Evolutionary conservation across 2,329 filamentous ascomycete genomes (phyloP).

Genomic region (Ophiocordyceps camponoti-leonardi): DNA sequence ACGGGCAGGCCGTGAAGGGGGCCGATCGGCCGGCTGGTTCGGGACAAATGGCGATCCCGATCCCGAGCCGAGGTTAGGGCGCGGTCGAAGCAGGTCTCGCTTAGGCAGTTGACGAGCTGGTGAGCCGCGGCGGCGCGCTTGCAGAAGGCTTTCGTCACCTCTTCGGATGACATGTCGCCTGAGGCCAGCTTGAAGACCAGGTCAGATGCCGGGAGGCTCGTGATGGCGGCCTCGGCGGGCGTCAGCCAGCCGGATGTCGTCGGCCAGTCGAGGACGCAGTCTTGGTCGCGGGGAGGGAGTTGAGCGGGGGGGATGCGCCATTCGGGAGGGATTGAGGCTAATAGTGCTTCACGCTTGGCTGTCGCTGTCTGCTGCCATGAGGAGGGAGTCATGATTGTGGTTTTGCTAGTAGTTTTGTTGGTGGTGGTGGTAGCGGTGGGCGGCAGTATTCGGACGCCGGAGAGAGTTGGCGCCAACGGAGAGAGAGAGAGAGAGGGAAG

Average conservation of each 20-base stretch:
- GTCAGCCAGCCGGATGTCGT: slow-evolving; percentile 41
- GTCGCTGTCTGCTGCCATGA: slow-evolving; percentile 23
- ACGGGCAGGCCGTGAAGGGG: slow-evolving; percentile 50
- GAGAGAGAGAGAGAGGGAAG: no score
- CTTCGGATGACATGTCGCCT: slow-evolving; percentile 18
- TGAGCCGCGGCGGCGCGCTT: slow-evolving; percentile 38
- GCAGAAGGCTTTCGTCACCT: slow-evolving; percentile 32
- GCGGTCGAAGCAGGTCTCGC: slow-evolving; percentile 36
- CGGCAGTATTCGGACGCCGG: no score
- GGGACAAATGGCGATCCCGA: slow-evolving; percentile 31
- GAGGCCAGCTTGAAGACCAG: slow-evolving; percentile 20
- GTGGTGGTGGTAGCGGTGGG: no score
- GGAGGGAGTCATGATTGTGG: not conserved
- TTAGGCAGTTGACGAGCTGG: slow-evolving; percentile 35
- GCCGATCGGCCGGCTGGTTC: slow-evolving; percentile 30
- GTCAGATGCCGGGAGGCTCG: slow-evolving; percentile 22
- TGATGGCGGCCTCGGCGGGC: slow-evolving; percentile 26
- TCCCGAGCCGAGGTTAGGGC: slow-evolving; percentile 28
- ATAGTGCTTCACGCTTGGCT: slow-evolving; percentile 24
- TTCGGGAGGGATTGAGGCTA: slow-evolving; percentile 34
- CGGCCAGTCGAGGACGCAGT: slow-evolving; percentile 40
- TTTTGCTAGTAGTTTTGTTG: not conserved
- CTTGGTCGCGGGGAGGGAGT: slow-evolving; percentile 33
- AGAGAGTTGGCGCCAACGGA: no score
- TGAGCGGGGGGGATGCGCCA: slow-evolving; percentile 37